Conservation (phyloP, 2,329 filamentous ascomycete species). For the Colletotrichum sp. region DNA sequence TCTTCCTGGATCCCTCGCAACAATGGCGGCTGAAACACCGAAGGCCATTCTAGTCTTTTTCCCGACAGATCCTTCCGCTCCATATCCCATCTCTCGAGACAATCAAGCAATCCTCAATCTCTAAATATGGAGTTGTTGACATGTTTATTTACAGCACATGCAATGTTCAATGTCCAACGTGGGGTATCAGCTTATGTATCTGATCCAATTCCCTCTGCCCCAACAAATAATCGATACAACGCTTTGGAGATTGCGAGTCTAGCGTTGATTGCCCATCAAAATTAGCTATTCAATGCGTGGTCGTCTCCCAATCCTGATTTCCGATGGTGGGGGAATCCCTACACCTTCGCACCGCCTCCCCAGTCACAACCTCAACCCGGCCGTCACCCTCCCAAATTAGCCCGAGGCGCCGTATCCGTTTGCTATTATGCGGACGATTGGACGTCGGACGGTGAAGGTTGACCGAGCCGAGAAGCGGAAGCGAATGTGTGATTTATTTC, state of each 20-base stretch:
- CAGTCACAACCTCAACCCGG: background rate
- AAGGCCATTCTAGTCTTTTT: background rate
- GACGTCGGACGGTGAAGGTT: background rate
- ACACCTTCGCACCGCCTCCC: background rate
- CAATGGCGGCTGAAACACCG: background rate
- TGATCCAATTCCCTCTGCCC: background rate
- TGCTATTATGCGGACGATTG: background rate
- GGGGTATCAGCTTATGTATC: background rate
- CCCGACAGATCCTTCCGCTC: background rate
- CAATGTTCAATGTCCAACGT: background rate
- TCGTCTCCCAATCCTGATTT: background rate
- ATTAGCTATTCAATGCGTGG: conserved; percentile 13
- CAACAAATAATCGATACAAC: background rate
- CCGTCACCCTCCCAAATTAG: background rate
- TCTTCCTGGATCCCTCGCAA: background rate
- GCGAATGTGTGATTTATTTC: background rate
- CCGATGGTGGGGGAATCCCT: background rate
- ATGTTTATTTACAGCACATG: background rate
- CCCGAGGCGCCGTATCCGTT: background rate
- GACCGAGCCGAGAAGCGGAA: background rate
- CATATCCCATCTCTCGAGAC: background rate
- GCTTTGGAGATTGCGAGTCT: conserved; percentile 8
- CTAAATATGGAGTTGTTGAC: background rate
- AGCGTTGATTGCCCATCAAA: conserved; percentile 16
- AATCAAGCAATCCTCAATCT: background rate